Evolutionary conservation across 257 asterid genomes (phyloP), one percentile per base, ranked within the genome.

Genomic region (Solanum ossicruentum): DNA sequence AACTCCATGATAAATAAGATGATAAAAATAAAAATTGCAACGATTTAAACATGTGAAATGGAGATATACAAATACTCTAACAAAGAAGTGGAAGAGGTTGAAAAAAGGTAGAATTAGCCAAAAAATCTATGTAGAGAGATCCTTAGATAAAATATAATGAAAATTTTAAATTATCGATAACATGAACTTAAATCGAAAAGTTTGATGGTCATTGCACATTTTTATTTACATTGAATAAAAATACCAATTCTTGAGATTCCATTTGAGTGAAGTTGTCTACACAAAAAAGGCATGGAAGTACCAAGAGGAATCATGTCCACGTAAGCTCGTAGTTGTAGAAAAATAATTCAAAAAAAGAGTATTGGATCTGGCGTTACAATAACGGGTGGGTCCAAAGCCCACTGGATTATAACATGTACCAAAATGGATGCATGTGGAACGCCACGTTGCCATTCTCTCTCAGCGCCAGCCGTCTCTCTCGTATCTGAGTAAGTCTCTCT

Each of bases 391-490:
- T 54, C 83, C 43, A 60, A 28, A 13, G 85, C 16, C 78, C 87
- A 73, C 57, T 45, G 66, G 86, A 36, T 85, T 83, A 39, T 21
- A 56, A 15, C 85, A 36, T 65, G 21, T 18, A 2, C 78, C 78
- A 17, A 26, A 7, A 49, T 21, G 55, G 80, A 65, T 81, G 85
- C 89, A 72, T 56, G 87, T 57, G 54, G 61, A 65, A 45, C 84
- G 90, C 91, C 93, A 89, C 91, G 91, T 90, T 66, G 84, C 89
- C 88, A 55, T 69, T 49, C 39, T 78, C 83, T 11, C 84, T 81
- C 67, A 15, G 2, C 36, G 81, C 82, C 85, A 61, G 85, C 78
- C 87, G 89, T 65, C 87, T 85, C 85, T 18, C 86, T 79, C 80
- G 20, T 52, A 51, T 63, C 51, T 63, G 28, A 12, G 81, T 49